Evolutionary conservation across 2,329 filamentous ascomycete species (phyloP).

Genomic region (Colletotrichum musicola): DNA sequence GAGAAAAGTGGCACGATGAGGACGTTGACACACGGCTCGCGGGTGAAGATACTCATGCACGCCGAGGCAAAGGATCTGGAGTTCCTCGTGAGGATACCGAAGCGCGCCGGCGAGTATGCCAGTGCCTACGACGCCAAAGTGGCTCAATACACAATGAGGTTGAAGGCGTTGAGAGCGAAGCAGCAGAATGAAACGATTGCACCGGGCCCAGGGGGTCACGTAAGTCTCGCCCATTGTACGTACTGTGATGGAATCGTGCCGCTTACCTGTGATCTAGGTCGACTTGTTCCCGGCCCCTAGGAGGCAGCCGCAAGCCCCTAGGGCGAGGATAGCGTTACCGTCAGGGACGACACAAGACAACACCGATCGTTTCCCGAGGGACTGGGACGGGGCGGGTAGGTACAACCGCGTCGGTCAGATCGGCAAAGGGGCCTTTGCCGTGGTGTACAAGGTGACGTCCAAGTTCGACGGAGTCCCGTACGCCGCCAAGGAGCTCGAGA

Average conservation of each 20-base stretch:
- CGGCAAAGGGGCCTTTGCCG: slow-evolving; percentile 95
- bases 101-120: slow-evolving; percentile 75
- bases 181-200: slow-evolving; percentile 59
- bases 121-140: slow-evolving; percentile 78
- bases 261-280: slow-evolving; percentile 40
- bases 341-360: slow-evolving; percentile 47
- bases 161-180: slow-evolving; percentile 48
- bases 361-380: slow-evolving; percentile 61
- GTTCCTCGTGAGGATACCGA: slow-evolving; percentile 89
- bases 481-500: slow-evolving; percentile 95
- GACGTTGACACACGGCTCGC: slow-evolving; percentile 79
- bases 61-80: slow-evolving; percentile 70
- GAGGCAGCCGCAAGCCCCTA: slow-evolving; percentile 28
- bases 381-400: slow-evolving; percentile 84
- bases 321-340: slow-evolving; percentile 37
- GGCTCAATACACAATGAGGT: slow-evolving; percentile 69
- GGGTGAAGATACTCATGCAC: slow-evolving; percentile 76
- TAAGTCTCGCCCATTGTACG: slow-evolving; percentile 44
- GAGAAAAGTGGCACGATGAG: slow-evolving; percentile 59
- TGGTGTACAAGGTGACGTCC: slow-evolving; percentile 89
- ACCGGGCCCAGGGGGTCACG: slow-evolving; percentile 62
- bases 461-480: slow-evolving; percentile 86
- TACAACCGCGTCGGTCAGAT: slow-evolving; percentile 88
- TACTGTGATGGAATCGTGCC: too few species aligned
- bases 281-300: slow-evolving; percentile 46